Evolutionary conservation across 306 rosid species (phyloP).

Genomic region (Vigna reflexopilosa): DNA sequence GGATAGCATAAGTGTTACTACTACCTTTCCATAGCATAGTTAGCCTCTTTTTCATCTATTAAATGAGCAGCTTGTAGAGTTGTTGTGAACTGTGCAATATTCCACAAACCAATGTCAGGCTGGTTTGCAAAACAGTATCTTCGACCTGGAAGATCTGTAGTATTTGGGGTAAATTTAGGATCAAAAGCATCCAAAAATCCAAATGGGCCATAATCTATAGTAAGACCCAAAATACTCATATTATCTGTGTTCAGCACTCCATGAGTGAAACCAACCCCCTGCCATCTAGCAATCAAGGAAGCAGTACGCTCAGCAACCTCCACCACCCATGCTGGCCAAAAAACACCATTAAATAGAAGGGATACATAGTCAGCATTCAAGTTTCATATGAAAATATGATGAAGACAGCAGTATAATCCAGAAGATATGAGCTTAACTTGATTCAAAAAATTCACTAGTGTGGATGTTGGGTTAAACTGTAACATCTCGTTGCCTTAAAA

Average conservation of each 20-base stretch:
- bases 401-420: slow-evolving; percentile 31
- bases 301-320: slow-evolving; percentile 97
- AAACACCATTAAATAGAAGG: slow-evolving; percentile 36
- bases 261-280: slow-evolving; percentile 98
- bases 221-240: slow-evolving; percentile 98
- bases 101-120: slow-evolving; percentile 98
- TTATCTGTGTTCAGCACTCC: slow-evolving; percentile 99
- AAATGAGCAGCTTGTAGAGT: slow-evolving; percentile 75
- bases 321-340: slow-evolving; percentile 84
- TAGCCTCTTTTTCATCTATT: slow-evolving; percentile 88
- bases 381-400: slow-evolving; percentile 14
- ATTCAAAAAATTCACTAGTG: slow-evolving; percentile 21
- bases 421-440: slow-evolving; percentile 16
- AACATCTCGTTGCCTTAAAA: slow-evolving; percentile 16
- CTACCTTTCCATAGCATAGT: slow-evolving; percentile 97
- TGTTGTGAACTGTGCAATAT: slow-evolving; percentile 79
- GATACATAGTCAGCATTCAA: slow-evolving; percentile 25
- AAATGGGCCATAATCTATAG: slow-evolving; percentile 96
- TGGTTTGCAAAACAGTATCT: slow-evolving; percentile 98
- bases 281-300: slow-evolving; percentile 92
- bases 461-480: slow-evolving; percentile 5
- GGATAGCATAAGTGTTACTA: slow-evolving; percentile 37
- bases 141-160: slow-evolving; percentile 99
- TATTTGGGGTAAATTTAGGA: slow-evolving; percentile 94
- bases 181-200: slow-evolving; percentile 99